These are phyloP conservation scores for Colletotrichum kahawae DNA, from an alignment of 2,329 filamentous ascomycete species.

Conservation along the genomic window DNA sequence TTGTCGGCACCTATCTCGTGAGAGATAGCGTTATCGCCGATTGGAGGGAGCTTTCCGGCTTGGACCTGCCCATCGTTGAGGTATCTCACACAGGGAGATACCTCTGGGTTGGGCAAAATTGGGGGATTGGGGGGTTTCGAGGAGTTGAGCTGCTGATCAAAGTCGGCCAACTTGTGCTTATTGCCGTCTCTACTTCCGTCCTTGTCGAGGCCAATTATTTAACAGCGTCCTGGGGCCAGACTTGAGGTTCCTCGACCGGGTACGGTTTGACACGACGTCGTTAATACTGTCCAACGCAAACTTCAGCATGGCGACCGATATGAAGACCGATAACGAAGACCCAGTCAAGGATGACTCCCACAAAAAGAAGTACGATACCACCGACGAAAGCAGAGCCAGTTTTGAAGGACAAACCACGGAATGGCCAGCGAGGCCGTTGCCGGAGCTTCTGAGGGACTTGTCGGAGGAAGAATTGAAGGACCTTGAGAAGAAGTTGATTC, in stretches of 20 bases:
- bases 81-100: background rate
- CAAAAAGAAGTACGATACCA: background rate
- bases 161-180: background rate
- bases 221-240: background rate
- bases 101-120: background rate
- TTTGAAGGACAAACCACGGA: background rate
- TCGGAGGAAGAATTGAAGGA: conserved; percentile 24
- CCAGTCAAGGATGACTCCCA: background rate
- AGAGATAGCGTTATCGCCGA: background rate
- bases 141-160: background rate
- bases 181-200: background rate
- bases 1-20: background rate
- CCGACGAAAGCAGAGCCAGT: background rate
- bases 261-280: background rate
- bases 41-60: background rate
- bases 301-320: background rate
- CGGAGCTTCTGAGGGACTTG: background rate
- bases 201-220: background rate
- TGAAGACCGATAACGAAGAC: background rate
- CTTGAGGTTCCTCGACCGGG: background rate
- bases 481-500: conserved; percentile 61
- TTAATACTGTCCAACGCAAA: background rate
- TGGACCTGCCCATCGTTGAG: background rate
- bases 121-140: background rate
- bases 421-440: background rate